Evolutionary conservation across 768 basidiomycete genomes (phyloP).

Genomic region (Xanthoconium stramineum): DNA sequence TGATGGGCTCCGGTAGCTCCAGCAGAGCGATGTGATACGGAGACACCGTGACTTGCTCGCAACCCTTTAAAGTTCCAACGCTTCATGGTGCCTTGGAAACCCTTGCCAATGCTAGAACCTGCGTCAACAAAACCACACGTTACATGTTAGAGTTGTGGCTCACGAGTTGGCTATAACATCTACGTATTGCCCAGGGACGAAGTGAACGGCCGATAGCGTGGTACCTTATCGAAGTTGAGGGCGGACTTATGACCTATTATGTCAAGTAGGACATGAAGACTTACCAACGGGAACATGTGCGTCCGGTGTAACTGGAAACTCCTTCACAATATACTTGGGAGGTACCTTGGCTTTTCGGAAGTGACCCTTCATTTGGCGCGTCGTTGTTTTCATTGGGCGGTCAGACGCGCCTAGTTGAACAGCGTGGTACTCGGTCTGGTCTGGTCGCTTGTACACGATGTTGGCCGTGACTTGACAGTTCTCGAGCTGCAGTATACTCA

Average conservation of each 20-base stretch:
- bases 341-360: conserved; percentile 78
- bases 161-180: conserved; percentile 91
- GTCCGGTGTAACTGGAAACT: conserved; percentile 86
- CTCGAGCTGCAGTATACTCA: conserved; percentile 54
- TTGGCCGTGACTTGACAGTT: conserved; percentile 89
- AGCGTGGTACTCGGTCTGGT: conserved; percentile 80
- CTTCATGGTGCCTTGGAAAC: conserved; percentile 97
- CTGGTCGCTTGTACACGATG: conserved; percentile 56
- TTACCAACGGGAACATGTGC: conserved; percentile 86
- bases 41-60: conserved; percentile 93
- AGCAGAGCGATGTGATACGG: conserved; percentile 86
- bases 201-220: conserved; percentile 85
- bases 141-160: conserved; percentile 24
- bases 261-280: conserved; percentile 25
- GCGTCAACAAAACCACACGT: conserved; percentile 4
- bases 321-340: conserved; percentile 81
- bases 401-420: conserved; percentile 90
- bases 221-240: conserved; percentile 54
- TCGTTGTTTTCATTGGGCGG: conserved; percentile 65
- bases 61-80: conserved; percentile 91
- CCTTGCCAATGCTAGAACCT: conserved; percentile 83
- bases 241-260: background rate
- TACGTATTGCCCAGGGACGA: conserved; percentile 95
- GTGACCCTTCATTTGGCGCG: conserved; percentile 82
- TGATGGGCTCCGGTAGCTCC: conserved; percentile 96